Evolutionary conservation across 768 basidiomycete species (phyloP), one percentile per base, ranked within the genome.

Genomic region (Naganishia randhawae): DNA sequence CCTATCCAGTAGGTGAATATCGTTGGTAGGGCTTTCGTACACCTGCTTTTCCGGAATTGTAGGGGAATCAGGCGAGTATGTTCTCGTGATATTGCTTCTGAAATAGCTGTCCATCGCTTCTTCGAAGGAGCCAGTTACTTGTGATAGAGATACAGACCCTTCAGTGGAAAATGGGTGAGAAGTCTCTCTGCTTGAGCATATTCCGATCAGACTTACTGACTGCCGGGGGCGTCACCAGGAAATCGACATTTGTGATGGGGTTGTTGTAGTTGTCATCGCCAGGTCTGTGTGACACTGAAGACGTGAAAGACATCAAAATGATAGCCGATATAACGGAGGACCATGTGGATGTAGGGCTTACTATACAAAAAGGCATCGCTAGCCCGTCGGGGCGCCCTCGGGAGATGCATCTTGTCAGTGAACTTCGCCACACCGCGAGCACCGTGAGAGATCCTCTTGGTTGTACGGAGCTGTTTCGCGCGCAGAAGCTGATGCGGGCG

Each of bases 261-360:
- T 61, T 61, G 37, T 61, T n/a, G 16, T 25, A 61, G 39, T 61
- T 61, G 57, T 61, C 57, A 29, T 61, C 57, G 0, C 57, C 57
- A 2, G 37, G 37, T 11, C 2, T 42, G 29, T 61, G 57, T 7
- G 57, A 39, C 22, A 35, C 57, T 61, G 33, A 39, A 33, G n/a
- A 22, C 8, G 7, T 3, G 45, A n/a, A 48, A n/a, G 45, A 3
- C 11, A 1, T 22, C 45, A 48, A 13, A 22, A n/a, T 3, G 25
- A 22, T 11, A 48, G 19, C 45, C 25, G 11, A 16, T 7, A 13
- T 16, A 3, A 3, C 45, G 25, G 16, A 13, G 6, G 45, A 48
- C 7, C 14, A 48, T 7, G 7, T 1, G 45, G 45, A 17, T 48
- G 45, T 17, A 55, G 37, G 33, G 35, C 54, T 55, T 33, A 55